Conservation (phyloP, 345 rosid species). For the Capsella bursapastoris region DNA sequence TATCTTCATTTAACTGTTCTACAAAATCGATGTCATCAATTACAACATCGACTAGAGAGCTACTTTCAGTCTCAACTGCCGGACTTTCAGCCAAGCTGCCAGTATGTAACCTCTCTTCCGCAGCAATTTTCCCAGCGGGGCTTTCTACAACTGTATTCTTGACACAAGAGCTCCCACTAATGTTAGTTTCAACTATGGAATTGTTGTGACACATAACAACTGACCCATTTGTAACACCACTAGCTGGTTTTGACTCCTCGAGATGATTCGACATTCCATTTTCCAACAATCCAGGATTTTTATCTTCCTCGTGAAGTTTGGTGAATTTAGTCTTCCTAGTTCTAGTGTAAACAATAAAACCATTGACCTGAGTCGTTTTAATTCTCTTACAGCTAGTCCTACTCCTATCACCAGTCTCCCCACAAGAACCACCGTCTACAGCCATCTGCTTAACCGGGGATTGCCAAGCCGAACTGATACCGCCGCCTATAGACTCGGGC, state of each 20-base stretch:
- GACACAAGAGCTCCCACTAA: conserved; percentile 16
- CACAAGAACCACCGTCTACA: conserved; percentile 46
- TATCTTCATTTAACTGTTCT: conserved; percentile 44
- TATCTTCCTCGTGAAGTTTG: conserved; percentile 36
- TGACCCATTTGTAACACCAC: conserved; percentile 11
- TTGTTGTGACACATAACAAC: conserved; percentile 26
- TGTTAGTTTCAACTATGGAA: conserved; percentile 15
- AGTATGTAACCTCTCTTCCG: conserved; percentile 22
- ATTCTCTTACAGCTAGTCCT: conserved; percentile 58
- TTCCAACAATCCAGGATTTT: conserved; percentile 33
- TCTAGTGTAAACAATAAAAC: conserved; percentile 79
- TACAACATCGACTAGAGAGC: conserved; percentile 44
- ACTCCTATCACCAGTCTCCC: conserved; percentile 44
- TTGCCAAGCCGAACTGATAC: conserved; percentile 46
- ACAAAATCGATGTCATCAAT: conserved; percentile 46
- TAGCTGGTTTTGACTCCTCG: conserved; percentile 30
- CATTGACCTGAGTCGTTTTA: conserved; percentile 66
- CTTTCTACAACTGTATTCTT: conserved; percentile 27
- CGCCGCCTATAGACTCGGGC: conserved; percentile 39
- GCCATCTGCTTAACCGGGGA: conserved; percentile 45
- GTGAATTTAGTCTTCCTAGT: conserved; percentile 47
- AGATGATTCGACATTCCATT: conserved; percentile 27
- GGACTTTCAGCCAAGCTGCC: conserved; percentile 31
- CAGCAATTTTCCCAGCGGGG: not conserved
- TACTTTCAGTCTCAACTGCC: conserved; percentile 38